Evolutionary conservation across 352 stramenopile genomes (phyloP), one percentile per base, ranked within the genome.

Genomic region (Pythium grandisporangium): DNA sequence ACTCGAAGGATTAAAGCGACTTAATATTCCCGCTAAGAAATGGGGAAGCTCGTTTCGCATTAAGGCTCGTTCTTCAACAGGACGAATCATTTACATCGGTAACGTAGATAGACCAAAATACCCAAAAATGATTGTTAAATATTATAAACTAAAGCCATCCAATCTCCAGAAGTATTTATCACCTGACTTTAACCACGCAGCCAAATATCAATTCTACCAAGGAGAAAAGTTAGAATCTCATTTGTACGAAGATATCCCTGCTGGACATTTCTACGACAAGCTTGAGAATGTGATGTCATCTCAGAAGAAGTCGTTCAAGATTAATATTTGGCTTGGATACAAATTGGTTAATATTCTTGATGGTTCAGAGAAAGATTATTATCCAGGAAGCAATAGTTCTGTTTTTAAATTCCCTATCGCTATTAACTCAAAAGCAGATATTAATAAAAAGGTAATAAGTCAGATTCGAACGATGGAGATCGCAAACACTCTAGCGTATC

Each of bases 371-470:
- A 20, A 4, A 24, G 27, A 51, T 1, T 39, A 48, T 32, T 58
- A 39, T 12, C 42, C 37, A 19, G 14, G 37, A 10, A 39, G 41
- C 3, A 56, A 56, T 29, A 58, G 11, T 20, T 10, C 12, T 17
- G 22, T 53, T 14, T 58, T 58, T 24, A 29, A 45, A 12, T 32
- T 13, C 0, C 44, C 43, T 25, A 29, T 58, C 23, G 25, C 30
- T 24, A 58, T 58, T 34, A 53, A 58, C 23, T 57, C 41, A 27
- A 52, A 24, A 37, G 10, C 4, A 7, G 48, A 58, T 4, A 47
- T 58, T 54, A 46, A 42, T 30, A 40, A 41, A 13, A 53, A 62
- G 39, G 13, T 20, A 27, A 3, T 62, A 22, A 13, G 17, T 22
- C 8, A 26, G 11, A 58, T 48, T 33, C 48, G 52, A 8, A 26